Evolutionary conservation across 495 filamentous ascomycete genomes (phyloP), one percentile per base, ranked within the genome.

Genomic region (Pyrenula massariospora): DNA sequence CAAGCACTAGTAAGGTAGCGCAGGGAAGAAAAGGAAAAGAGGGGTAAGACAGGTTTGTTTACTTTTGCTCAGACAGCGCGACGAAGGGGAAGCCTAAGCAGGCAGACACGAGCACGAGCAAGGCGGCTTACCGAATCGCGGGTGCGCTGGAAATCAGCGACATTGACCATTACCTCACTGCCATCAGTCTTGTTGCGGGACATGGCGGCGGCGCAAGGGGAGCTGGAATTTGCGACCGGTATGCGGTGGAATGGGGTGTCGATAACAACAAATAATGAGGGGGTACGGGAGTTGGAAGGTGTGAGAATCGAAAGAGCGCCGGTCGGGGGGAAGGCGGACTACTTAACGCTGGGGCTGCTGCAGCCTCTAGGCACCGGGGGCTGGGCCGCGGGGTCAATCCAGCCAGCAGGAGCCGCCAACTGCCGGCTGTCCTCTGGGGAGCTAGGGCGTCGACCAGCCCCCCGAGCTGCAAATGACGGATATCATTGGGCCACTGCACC

Each of bases 121-220:
- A 47, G 21, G 21, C 47, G 53, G 71, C 83, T 77, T 78, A 88
- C 84, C 56, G 72, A 73, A 67, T 88, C 84, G 53, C 84, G 75
- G 51, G 83, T 82, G 57, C 76, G 72, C 21, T 80, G 75, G 62
- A 85, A 84, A 59, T 84, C 79, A 48, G 84, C 76, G 47, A 84
- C 64, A 60, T 81, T 79, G 62, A 86, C 68, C 22, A 52, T 42
- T 5, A 42, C 31, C 15, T 42, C 31, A 15, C 31, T 42, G n/a
- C n/a, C n/a, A n/a, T n/a, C n/a, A n/a, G n/a, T n/a, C 31, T 42
- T 42, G 31, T 42, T 42, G 31, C 31, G 31, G 31, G 31, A 42
- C 31, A 42, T 42, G 31, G 31, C 31, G 31, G 31, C 31, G 31
- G 31, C 31, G 5, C 15, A 8, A 15, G 31, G 31, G 31, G 8